These are phyloP conservation scores for Talaromyces proteolyticus DNA, from an alignment of 495 filamentous ascomycete genomes.

Conservation along the genomic window DNA sequence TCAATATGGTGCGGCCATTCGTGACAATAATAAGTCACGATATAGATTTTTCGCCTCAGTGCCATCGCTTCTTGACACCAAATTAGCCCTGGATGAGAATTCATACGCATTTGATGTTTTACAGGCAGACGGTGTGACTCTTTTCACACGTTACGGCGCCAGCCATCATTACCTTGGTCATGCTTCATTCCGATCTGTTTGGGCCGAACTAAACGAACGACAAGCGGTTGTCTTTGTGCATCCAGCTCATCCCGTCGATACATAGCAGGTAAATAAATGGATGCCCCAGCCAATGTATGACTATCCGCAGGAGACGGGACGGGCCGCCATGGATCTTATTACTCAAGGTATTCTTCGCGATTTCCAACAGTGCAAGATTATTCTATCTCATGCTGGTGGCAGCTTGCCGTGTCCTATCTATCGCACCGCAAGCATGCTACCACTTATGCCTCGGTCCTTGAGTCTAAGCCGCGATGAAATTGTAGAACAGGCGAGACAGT, in stretches of 20 bases:
- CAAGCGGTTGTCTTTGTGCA: slow-evolving; percentile 44
- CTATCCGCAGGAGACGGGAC: slow-evolving; percentile 48
- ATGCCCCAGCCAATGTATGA: slow-evolving; percentile 44
- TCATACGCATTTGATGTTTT: slow-evolving; percentile 36
- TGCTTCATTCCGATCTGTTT: slow-evolving; percentile 30
- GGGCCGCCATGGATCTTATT: slow-evolving; percentile 45
- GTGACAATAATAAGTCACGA: slow-evolving; percentile 25
- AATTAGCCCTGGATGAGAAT: slow-evolving; percentile 34
- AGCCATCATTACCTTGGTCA: slow-evolving; percentile 43
- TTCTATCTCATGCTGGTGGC: slow-evolving; percentile 47
- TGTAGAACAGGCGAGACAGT: slow-evolving; percentile 27
- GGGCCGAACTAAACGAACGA: slow-evolving; percentile 37
- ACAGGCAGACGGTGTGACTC: slow-evolving; percentile 41
- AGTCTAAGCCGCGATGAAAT: slow-evolving; percentile 16
- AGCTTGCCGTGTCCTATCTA: slow-evolving; percentile 35
- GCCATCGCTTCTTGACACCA: slow-evolving; percentile 31
- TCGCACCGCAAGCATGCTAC: slow-evolving; percentile 15
- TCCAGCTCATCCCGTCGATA: slow-evolving; percentile 40
- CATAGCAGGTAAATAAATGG: slow-evolving; percentile 20
- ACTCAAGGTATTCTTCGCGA: slow-evolving; percentile 17
- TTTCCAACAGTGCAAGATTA: slow-evolving; percentile 38
- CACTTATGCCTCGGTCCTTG: slow-evolving; percentile 17
- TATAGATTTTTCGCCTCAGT: slow-evolving; percentile 39
- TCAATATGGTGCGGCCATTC: slow-evolving; percentile 29
- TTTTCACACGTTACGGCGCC: slow-evolving; percentile 48